Percentiles rank a stretch among this genome's conserved stretches.
Evolutionary conservation across 2,329 filamentous ascomycete genomes (phyloP).

Genomic region (Oidium heveae): DNA sequence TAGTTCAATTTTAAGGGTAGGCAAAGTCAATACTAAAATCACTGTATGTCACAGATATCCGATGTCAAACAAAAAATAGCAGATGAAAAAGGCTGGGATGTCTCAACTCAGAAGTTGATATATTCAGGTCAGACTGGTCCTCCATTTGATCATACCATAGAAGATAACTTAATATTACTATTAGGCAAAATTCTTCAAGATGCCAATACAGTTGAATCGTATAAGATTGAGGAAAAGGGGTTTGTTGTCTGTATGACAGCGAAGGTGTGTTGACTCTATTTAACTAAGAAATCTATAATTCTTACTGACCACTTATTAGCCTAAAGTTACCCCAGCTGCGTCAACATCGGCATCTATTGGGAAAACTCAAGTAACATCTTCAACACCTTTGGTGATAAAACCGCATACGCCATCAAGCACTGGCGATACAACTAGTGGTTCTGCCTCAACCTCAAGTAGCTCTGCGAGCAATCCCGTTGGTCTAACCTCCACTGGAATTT

Average conservation of each 20-base stretch:
- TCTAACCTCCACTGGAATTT: slow-evolving; percentile 56
- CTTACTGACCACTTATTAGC: slow-evolving; percentile 23
- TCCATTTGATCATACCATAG: too few species aligned
- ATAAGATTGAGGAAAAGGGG: slow-evolving; percentile 98
- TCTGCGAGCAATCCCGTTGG: slow-evolving; percentile 28
- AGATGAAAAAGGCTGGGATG: slow-evolving; percentile 82
- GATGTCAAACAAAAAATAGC: slow-evolving; percentile 82
- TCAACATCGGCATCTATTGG: slow-evolving; percentile 29
- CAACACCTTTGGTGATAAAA: slow-evolving; percentile 30
- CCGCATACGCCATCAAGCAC: slow-evolving; percentile 30
- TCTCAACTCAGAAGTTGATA: slow-evolving; percentile 79
- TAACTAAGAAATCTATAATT: too few species aligned
- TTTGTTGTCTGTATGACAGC: slow-evolving; percentile 50
- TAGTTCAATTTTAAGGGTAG: background rate
- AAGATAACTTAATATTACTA: too few species aligned
- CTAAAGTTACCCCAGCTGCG: slow-evolving; percentile 32
- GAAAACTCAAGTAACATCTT: slow-evolving; percentile 25
- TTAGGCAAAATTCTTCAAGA: slow-evolving; percentile 94
- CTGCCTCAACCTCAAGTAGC: slow-evolving; percentile 20
- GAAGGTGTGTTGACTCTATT: too few species aligned
- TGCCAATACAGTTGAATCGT: slow-evolving; percentile 85
- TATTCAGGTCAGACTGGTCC: slow-evolving; percentile 54
- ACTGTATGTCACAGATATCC: slow-evolving; percentile 61
- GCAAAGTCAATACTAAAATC: background rate
- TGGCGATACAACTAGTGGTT: slow-evolving; percentile 19